Evolutionary conservation across 2,329 filamentous ascomycete species (phyloP), one percentile per base, ranked within the genome.

Genomic region (Ceratocystis colombiana): DNA sequence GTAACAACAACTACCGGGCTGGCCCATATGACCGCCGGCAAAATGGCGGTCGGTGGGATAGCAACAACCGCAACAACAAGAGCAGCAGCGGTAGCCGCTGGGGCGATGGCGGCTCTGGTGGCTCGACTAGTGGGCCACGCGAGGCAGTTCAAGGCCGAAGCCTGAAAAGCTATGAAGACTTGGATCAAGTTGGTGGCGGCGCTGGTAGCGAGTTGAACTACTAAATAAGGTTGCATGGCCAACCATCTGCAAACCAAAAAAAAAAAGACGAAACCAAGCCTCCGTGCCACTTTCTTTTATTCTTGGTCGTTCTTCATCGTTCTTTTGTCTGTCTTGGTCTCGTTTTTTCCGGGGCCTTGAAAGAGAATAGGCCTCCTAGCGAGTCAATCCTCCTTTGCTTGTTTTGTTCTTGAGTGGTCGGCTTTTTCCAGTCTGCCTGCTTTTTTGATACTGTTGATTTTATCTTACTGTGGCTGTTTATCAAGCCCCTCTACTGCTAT

Each of bases 151-250:
- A 95, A 71, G 94, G 94, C 4, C 85, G 94, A 67, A 96, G 89
- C 68, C 78, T 99, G 70, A 96, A 96, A 82, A 96, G 90, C 75
- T 99, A 99, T 74, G 95, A 99, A 75, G 94, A 99, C 74, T 79
- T 99, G 28, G 94, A 99, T 77, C 93, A 95, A 59, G 87, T 88
- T 67, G 85, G 85, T 46, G 84, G 86, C 15, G 80, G 83, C 45
- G 89, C 87, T 50, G 85, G 87, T 50, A 62, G 89, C 33, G 93
- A 96, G 77, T 79, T 97, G 72, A 95, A 97, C 76, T 97, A 97
- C 74, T 97, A 82, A 41, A 12, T 10, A 41, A 41, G 37, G 2
- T 41, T 41, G 74, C 61, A 20, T 20, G 20, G 4, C 8, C 46
- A 50, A n/a, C n/a, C 30, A 41, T 17, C 25, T 28, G 12, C 22